Evolutionary conservation across 73 alveolate species (phyloP).

Genomic region (Paramecium primaurelia): DNA sequence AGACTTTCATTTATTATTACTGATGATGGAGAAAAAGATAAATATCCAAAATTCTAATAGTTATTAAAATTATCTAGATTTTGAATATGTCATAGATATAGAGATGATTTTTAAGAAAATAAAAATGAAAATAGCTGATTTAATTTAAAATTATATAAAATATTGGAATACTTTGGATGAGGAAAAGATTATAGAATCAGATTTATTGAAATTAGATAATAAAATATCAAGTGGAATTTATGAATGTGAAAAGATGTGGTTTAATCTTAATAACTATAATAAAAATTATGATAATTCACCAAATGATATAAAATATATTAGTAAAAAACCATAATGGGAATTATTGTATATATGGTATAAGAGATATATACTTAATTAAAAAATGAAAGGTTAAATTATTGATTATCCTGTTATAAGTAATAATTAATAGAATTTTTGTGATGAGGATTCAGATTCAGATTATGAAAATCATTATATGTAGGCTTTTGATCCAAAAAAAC

Average conservation of each 20-base stretch:
- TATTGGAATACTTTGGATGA: neutral
- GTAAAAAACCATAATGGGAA: neutral
- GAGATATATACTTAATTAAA: neutral
- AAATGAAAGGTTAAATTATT: neutral
- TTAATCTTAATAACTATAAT: neutral
- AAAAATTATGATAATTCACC: neutral
- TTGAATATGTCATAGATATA: neutral
- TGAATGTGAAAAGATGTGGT: neutral
- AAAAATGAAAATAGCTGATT: neutral
- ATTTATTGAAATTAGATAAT: neutral
- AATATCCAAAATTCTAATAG: neutral
- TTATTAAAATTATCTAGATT: neutral
- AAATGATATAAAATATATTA: neutral
- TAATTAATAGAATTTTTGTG: neutral
- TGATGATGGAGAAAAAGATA: neutral
- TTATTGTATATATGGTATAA: neutral
- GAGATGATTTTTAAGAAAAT: neutral
- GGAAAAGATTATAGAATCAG: neutral
- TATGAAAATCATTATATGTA: neutral
- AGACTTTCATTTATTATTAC: neutral
- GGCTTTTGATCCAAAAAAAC: neutral
- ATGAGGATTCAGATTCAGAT: neutral
- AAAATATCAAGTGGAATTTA: neutral
- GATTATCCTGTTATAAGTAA: neutral
- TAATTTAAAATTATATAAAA: neutral